Evolutionary conservation across 2,329 filamentous ascomycete genomes (phyloP), one percentile per base, ranked within the genome.

Genomic region (Aureobasidium mangrovei): DNA sequence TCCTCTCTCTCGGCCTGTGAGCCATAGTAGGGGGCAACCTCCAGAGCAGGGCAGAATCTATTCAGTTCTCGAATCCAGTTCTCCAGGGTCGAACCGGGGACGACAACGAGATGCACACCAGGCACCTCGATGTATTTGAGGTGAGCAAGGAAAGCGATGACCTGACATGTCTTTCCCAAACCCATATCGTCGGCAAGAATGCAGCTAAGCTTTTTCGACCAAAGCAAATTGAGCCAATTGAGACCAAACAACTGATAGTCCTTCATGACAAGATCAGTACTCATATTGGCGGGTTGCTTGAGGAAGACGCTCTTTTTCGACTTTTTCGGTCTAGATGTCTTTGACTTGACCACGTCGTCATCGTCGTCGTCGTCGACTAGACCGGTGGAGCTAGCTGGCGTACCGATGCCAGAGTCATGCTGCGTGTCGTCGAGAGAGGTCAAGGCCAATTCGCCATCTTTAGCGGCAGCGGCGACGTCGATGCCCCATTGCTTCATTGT

Each of bases 131-230:
- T 80, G 64, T 90, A 82, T 12, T 87, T 82, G 28, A 98, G 75
- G 62, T 95, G 85, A 12, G 89, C 86, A 43, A 98, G 77, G 63
- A 98, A 89, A 0, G 89, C 84, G 61, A 98, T 95, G 58, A 97
- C 89, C 65, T 98, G 91, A 63, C 90, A 96, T 0, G 93, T 98
- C 75, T 98, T 98, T 43, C 93, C 93, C 39, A 82, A 64, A 49
- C 88, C 93, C 93, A 98, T 98, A 66, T 98, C 93, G 66, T 98
- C 93, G 1, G 93, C 93, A 18, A 98, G 76, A 55, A 98, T 97
- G 59, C 90, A 91, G 43, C 88, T 91, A 49, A 94, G 79, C 29
- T 83, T 78, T 56, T 87, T 83, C 51, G 84, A 78, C 72, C 89
- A 95, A 10, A 98, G 77, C 43, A 97, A 72, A 54, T 84, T 83